Evolutionary conservation across 1,284 basidiomycete species (phyloP), one percentile per base, ranked within the genome.

Genomic region (Peniophora sp.): DNA sequence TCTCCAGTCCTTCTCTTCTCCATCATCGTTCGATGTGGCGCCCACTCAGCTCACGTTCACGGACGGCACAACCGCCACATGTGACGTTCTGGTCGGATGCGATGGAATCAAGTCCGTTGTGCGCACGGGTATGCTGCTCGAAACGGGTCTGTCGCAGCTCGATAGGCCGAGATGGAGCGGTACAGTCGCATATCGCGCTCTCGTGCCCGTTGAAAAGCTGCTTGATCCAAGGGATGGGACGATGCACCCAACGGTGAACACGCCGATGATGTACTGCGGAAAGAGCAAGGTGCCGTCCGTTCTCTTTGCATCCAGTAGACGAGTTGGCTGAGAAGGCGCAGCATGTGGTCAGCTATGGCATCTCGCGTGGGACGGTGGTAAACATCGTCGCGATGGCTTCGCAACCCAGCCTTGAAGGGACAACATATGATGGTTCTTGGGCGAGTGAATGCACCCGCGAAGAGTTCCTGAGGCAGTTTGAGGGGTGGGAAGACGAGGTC

Each of bases 101-200:
- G 75, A 78, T 54, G 76, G 75, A 2, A 63, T 81, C 51, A 79
- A 75, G 57, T 81, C 78, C 0, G 62, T 62, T 11, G 70, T 78
- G 10, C 71, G 78, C 37, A 57, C 57, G 41, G 57, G 61, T n/a
- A 64, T 79, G 61, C 62, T 62, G 2, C 53, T 59, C 18, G 22
- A 24, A 37, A 36, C 51, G 6, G 46, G 41, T 51, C 22, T 56
- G 50, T 52, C 54, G 32, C 57, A 58, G 20, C 55, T 52, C 46
- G 57, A 65, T 27, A 62, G 69, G 15, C 70, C 71, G 3, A 52
- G 62, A 14, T 72, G 65, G 63, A 67, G 60, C 49, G 71, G 71
- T 2, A 59, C 54, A 5, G 55, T 64, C 18, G 63, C 64, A 3
- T 72, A 73, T 55, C 63, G 70, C 22, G 62, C 61, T 1, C 49